Evolutionary conservation across 192 early-diverging fungal genomes (phyloP).

Genomic region (Coemansia sp.): DNA sequence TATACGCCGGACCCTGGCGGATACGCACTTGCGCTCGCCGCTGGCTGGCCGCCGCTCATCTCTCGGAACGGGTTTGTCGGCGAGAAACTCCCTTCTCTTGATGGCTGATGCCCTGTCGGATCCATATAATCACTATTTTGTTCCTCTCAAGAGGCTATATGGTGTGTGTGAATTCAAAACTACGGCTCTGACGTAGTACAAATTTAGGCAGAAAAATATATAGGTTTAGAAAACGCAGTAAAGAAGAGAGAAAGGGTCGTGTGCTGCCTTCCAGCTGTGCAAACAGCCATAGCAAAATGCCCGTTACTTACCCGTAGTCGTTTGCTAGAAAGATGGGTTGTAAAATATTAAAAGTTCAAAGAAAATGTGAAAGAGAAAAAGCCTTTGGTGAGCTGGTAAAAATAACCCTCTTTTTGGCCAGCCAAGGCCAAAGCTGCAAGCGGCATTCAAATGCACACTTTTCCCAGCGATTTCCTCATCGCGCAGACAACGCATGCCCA

Average conservation of each 20-base stretch:
- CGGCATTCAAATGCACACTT: constrained; percentile 4
- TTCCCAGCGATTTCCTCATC: constrained; percentile 6
- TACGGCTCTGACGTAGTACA: neutral
- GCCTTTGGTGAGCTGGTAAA: neutral
- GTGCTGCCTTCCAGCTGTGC: neutral
- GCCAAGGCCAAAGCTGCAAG: neutral
- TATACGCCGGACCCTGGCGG: constrained; percentile 8
- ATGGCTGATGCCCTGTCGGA: constrained; percentile 22
- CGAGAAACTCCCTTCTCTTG: constrained; percentile 28
- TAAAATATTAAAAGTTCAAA: neutral
- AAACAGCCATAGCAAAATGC: neutral
- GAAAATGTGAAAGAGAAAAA: neutral
- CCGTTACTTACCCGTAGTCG: neutral
- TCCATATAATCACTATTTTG: constrained; percentile 15
- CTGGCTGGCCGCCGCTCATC: constrained; percentile 21
- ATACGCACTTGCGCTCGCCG: constrained; percentile 6
- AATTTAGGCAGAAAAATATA: neutral
- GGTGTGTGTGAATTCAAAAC: constrained; percentile 5
- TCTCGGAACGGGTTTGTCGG: constrained; percentile 50
- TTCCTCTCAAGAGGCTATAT: neutral
- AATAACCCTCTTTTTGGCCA: too few species aligned
- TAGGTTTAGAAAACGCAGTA: neutral
- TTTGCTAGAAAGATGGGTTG: neutral
- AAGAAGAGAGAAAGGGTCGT: neutral
- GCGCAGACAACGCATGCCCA: neutral